Conservation (phyloP, 2,329 filamentous ascomycete genomes). For the Diaporthe citri region DNA sequence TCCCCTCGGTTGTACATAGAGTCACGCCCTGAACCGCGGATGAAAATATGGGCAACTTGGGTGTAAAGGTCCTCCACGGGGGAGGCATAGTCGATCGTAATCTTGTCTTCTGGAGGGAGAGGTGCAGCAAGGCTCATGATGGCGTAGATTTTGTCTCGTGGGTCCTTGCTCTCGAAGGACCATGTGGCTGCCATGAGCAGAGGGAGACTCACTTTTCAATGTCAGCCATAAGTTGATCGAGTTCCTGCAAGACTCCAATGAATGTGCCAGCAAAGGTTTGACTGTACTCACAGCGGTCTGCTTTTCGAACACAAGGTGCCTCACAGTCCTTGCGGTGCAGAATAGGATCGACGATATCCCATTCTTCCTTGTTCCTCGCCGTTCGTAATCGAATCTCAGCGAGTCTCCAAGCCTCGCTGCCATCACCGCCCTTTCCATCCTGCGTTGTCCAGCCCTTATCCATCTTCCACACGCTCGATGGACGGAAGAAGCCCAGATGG, state of each 20-base stretch:
- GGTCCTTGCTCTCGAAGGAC: slow-evolving; percentile 34
- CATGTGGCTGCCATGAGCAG: slow-evolving; percentile 30
- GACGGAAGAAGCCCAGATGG: slow-evolving; percentile 29
- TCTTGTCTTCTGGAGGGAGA: slow-evolving; percentile 23
- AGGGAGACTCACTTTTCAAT: slow-evolving; percentile 4
- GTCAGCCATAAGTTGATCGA: neutral
- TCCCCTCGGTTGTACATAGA: slow-evolving; percentile 1
- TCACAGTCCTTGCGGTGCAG: slow-evolving; percentile 13
- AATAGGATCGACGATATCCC: slow-evolving; percentile 25
- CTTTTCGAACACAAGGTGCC: neutral
- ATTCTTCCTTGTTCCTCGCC: slow-evolving; percentile 1
- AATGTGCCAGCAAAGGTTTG: neutral
- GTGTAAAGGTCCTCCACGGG: slow-evolving; percentile 22
- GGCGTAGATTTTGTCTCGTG: slow-evolving; percentile 34
- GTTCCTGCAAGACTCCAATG: no score
- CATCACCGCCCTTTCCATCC: slow-evolving; percentile 28
- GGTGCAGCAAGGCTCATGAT: slow-evolving; percentile 32
- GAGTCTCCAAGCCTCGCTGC: slow-evolving; percentile 34
- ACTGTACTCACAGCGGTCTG: neutral
- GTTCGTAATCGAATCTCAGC: slow-evolving; percentile 28
- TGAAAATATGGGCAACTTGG: slow-evolving; percentile 24
- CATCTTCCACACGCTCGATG: slow-evolving; percentile 25
- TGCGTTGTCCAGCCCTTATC: slow-evolving; percentile 23
- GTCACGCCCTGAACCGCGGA: slow-evolving; percentile 18
- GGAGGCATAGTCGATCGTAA: slow-evolving; percentile 24